Evolutionary conservation across 2,329 filamentous ascomycete genomes (phyloP).

Genomic region (Fusarium sp.): DNA sequence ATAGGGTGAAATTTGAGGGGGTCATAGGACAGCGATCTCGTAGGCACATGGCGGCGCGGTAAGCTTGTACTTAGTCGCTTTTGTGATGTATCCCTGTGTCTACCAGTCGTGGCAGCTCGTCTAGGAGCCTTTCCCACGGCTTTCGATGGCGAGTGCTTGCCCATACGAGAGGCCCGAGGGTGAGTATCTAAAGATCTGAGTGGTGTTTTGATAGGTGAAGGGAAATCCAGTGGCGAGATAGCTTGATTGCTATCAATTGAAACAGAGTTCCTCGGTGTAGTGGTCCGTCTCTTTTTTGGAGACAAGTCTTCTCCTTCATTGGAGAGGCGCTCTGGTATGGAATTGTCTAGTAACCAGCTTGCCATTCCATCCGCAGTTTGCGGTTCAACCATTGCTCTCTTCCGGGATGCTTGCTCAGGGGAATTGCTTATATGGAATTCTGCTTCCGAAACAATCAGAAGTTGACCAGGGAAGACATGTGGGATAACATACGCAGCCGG

Average conservation of each 20-base stretch:
- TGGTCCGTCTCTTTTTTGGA: constrained; percentile 8
- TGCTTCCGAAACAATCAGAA: background rate
- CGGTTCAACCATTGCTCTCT: constrained; percentile 1
- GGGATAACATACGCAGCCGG: constrained; percentile 29
- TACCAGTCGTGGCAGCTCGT: constrained; percentile 19
- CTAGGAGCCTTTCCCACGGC: constrained; percentile 5
- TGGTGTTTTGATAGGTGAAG: constrained; percentile 14
- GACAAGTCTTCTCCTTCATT: background rate
- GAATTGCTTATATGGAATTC: background rate
- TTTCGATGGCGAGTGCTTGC: constrained; percentile 18
- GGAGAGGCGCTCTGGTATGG: constrained; percentile 13
- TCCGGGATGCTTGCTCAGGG: constrained; percentile 14
- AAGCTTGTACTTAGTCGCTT: constrained; percentile 19
- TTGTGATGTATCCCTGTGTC: constrained; percentile 11
- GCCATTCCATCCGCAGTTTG: constrained; percentile 41
- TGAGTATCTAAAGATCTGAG: background rate
- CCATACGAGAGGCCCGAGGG: constrained; percentile 2
- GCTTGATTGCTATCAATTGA: background rate
- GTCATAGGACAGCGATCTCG: constrained; percentile 18
- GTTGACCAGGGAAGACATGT: background rate
- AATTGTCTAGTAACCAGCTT: constrained; percentile 43
- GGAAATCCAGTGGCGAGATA: constrained; percentile 14
- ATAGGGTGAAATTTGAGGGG: constrained; percentile 35
- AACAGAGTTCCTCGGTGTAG: background rate
- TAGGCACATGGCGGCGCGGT: constrained; percentile 21